Conservation (phyloP, 169 alveolate genomes). For the Cryptosporidium ubiquitum region DNA sequence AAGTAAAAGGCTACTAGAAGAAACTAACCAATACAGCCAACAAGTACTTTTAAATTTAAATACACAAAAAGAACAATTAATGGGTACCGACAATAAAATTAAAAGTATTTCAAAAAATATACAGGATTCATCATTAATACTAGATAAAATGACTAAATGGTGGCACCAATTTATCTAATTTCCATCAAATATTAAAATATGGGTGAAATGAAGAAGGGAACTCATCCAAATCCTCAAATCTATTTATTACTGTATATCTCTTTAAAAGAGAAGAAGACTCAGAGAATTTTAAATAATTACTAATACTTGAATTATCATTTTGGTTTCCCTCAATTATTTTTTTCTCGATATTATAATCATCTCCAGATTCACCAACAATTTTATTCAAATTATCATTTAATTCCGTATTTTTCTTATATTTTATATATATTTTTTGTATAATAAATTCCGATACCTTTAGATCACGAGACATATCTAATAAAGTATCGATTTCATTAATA, state of each 20-base stretch:
- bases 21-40: conserved; percentile 63
- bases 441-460: not conserved
- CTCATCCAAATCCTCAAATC: conserved; percentile 15
- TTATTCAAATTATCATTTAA: not conserved
- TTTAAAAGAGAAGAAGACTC: not conserved
- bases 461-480: conserved; percentile 23
- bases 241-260: not conserved
- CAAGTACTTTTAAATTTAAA: conserved; percentile 41
- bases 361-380: not conserved
- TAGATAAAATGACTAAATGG: conserved; percentile 70
- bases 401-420: not conserved
- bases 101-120: conserved; percentile 2
- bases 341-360: not conserved
- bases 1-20: conserved; percentile 51
- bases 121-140: conserved; percentile 34
- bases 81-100: conserved; percentile 9
- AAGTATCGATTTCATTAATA: conserved; percentile 11
- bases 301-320: not conserved
- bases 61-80: conserved; percentile 61
- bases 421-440: conserved; percentile 7
- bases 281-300: not conserved
- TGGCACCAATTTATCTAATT: conserved; percentile 32
- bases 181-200: not conserved
- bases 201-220: conserved; percentile 49
- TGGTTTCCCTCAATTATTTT: not conserved